A percentile compares a stretch with the other conserved stretches of the same genome.
phyloP scores from a whole-genome alignment of 2,329 filamentous ascomycete genomes.

The Aspergillus sp. region DNA sequence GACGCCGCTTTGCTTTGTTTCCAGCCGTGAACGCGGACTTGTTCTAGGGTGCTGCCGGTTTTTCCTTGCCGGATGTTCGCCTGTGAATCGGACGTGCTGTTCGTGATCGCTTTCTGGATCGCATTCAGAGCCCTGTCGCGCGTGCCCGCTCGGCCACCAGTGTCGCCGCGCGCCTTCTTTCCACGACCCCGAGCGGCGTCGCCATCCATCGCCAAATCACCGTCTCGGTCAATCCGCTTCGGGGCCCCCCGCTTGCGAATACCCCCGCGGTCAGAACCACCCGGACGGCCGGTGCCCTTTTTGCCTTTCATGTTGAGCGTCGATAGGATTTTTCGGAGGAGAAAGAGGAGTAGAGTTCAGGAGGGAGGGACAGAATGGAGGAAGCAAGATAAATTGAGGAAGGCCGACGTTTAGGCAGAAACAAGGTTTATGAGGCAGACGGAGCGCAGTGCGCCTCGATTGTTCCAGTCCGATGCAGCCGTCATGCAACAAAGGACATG shows the following conservation, averaged over 20 bases:
- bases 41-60: slow-evolving; percentile 27
- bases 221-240: slow-evolving; percentile 57
- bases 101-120: slow-evolving; percentile 37
- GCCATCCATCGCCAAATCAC: slow-evolving; percentile 60
- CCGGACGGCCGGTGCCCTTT: slow-evolving; percentile 29
- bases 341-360: slow-evolving; percentile 1
- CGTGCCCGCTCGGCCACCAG: slow-evolving; percentile 23
- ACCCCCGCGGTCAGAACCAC: slow-evolving; percentile 44
- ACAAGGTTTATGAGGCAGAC: slow-evolving; percentile 8
- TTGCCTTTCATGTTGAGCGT: slow-evolving; percentile 30
- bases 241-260: slow-evolving; percentile 50
- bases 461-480: slow-evolving; percentile 12
- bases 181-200: slow-evolving; percentile 36
- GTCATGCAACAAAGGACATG: slow-evolving; percentile 20
- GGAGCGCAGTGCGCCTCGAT: slow-evolving; percentile 30
- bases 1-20: slow-evolving; percentile 66
- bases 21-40: slow-evolving; percentile 58
- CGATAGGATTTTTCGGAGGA: background rate
- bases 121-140: slow-evolving; percentile 34
- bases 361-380: background rate
- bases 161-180: slow-evolving; percentile 33
- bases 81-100: slow-evolving; percentile 28
- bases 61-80: slow-evolving; percentile 41
- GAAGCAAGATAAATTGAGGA: background rate
- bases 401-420: background rate